These are phyloP conservation scores for Fragaria iinumae DNA, from an alignment of 306 rosid genomes.

Conservation along the genomic window DNA sequence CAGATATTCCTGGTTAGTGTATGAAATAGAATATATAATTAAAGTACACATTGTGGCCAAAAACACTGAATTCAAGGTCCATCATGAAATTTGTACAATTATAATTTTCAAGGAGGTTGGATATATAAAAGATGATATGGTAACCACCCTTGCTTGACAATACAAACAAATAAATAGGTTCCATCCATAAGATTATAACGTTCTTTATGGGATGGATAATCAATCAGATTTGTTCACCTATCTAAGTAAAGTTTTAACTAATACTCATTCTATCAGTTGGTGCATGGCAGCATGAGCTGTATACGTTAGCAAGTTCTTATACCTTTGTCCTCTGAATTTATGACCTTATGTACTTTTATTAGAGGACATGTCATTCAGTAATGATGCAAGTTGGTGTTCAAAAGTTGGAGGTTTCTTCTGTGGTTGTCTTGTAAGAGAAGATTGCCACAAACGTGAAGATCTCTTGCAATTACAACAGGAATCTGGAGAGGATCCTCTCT, in stretches of 20 bases:
- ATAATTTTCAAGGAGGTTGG: neutral
- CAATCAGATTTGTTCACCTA: neutral
- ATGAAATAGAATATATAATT: conserved; percentile 9
- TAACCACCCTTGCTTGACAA: neutral
- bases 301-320: neutral
- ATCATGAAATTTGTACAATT: neutral
- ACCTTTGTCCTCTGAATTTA: conserved; percentile 16
- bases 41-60: neutral
- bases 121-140: neutral
- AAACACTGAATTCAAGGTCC: conserved; percentile 14
- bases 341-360: conserved; percentile 8
- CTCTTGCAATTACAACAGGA: conserved; percentile 51
- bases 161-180: neutral
- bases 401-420: conserved; percentile 61
- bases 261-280: conserved; percentile 17
- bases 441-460: conserved; percentile 58
- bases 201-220: conserved; percentile 16
- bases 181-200: neutral
- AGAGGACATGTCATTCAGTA: conserved; percentile 38
- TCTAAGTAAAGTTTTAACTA: conserved; percentile 14
- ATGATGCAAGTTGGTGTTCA: conserved; percentile 47
- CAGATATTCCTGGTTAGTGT: conserved; percentile 52
- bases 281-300: conserved; percentile 13
- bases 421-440: conserved; percentile 61
- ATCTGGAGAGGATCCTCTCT: conserved; percentile 68